These are phyloP conservation scores for Ophiostoma perfectum DNA, from an alignment of 2,329 filamentous ascomycete species.

Conservation along the genomic window DNA sequence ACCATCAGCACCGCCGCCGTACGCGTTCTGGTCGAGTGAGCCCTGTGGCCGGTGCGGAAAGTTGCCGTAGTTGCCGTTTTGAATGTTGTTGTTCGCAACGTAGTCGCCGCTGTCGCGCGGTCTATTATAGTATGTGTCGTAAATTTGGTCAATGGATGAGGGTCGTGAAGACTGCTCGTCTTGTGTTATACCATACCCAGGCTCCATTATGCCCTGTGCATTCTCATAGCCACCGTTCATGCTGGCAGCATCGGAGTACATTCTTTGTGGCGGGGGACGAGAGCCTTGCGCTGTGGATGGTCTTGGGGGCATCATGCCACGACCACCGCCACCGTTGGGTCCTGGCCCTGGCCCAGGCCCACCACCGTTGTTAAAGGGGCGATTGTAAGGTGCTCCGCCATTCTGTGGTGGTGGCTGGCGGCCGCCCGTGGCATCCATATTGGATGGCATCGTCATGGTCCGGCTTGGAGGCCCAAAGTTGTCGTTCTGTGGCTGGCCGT, in stretches of 20 bases:
- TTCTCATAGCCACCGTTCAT: conserved; percentile 19
- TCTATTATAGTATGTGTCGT: conserved; percentile 50
- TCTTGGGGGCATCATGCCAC: conserved; percentile 39
- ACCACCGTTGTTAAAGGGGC: conserved; percentile 39
- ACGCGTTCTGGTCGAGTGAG: conserved; percentile 47
- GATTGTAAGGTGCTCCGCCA: conserved; percentile 33
- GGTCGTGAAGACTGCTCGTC: conserved; percentile 27
- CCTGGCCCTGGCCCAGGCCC: conserved; percentile 16
- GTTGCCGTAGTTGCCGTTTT: conserved; percentile 33
- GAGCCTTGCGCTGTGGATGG: conserved; percentile 52
- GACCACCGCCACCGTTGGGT: conserved; percentile 30
- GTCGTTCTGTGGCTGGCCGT: conserved; percentile 34
- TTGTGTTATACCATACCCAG: conserved; percentile 30
- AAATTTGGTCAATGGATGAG: conserved; percentile 47
- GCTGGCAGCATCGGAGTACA: conserved; percentile 33
- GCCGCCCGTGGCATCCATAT: conserved; percentile 34
- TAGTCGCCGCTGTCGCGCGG: conserved; percentile 31
- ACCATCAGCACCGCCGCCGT: conserved; percentile 19
- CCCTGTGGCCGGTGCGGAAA: conserved; percentile 34
- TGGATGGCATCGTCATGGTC: conserved; percentile 57
- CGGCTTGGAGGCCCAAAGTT: conserved; percentile 48
- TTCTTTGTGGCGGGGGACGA: conserved; percentile 48
- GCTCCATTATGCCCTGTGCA: conserved; percentile 1
- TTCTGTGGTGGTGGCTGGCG: conserved; percentile 28
- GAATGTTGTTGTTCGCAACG: conserved; percentile 29